These are phyloP conservation scores for Ophiostoma ulmi DNA, from an alignment of 2,329 filamentous ascomycete genomes.

Conservation along the genomic window DNA sequence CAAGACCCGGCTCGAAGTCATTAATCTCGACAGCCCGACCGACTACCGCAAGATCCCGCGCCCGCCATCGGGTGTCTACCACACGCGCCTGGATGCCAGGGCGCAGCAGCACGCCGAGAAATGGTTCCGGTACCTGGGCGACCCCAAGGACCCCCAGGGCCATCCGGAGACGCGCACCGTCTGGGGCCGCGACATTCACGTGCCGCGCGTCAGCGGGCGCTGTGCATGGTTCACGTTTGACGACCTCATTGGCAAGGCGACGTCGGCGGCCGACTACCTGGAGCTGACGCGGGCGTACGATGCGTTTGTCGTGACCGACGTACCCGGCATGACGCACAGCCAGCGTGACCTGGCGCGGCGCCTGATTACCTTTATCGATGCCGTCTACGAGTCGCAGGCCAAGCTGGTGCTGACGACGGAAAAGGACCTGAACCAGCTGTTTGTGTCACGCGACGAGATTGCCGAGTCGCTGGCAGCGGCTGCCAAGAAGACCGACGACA, in stretches of 20 bases:
- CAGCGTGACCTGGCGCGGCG: conserved; percentile 82
- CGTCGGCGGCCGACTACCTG: conserved; percentile 89
- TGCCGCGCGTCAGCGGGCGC: conserved; percentile 80
- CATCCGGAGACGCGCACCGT: conserved; percentile 75
- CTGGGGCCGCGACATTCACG: conserved; percentile 86
- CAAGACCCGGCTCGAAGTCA: conserved; percentile 74
- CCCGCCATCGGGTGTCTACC: conserved; percentile 88
- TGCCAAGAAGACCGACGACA: conserved; percentile 18
- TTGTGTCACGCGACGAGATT: conserved; percentile 69
- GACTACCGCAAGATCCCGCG: conserved; percentile 97
- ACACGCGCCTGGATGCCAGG: conserved; percentile 74
- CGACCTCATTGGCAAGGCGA: conserved; percentile 82
- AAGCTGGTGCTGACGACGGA: conserved; percentile 91
- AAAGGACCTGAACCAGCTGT: conserved; percentile 78
- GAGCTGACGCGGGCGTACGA: conserved; percentile 88
- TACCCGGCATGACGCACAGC: conserved; percentile 84
- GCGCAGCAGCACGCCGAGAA: conserved; percentile 79
- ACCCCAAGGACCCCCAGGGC: conserved; percentile 68
- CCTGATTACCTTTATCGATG: conserved; percentile 97
- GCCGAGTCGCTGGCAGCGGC: conserved; percentile 46
- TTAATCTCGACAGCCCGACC: conserved; percentile 90
- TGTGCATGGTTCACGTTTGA: conserved; percentile 90
- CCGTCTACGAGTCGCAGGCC: conserved; percentile 87
- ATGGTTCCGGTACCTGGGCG: conserved; percentile 93
- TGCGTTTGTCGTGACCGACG: conserved; percentile 83